phyloP scores from a whole-genome alignment of 2,329 filamentous ascomycete species.

The Calonectria henricotiae region DNA sequence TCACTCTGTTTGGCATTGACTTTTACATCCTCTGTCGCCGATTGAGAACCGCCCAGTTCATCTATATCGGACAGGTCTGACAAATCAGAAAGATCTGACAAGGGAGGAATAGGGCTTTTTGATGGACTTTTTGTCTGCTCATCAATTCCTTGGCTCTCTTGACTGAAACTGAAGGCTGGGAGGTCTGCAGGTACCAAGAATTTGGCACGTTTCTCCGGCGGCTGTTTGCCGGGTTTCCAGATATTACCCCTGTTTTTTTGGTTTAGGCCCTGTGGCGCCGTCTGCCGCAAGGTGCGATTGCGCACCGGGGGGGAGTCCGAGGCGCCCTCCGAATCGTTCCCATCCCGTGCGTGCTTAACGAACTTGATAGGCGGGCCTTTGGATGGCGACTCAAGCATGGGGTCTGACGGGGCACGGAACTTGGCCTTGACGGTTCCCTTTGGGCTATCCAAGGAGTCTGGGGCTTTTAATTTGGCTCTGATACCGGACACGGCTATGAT shows the following conservation, averaged over 20 bases:
- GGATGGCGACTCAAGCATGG: slow-evolving; percentile 38
- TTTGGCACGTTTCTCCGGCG: slow-evolving; percentile 29
- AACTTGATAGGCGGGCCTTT: slow-evolving; percentile 30
- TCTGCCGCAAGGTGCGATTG: slow-evolving; percentile 8
- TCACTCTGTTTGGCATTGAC: slow-evolving; percentile 28
- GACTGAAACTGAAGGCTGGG: slow-evolving; percentile 28
- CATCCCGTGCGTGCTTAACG: slow-evolving; percentile 36
- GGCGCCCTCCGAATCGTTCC: slow-evolving; percentile 19
- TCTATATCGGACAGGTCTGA: slow-evolving; percentile 44
- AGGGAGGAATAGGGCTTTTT: slow-evolving; percentile 17
- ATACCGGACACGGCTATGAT: slow-evolving; percentile 36
- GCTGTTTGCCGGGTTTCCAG: slow-evolving; percentile 7
- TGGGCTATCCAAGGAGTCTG: slow-evolving; percentile 43
- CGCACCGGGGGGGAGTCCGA: slow-evolving; percentile 8
- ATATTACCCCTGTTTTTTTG: slow-evolving; percentile 18
- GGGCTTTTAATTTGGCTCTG: slow-evolving; percentile 36
- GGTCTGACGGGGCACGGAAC: slow-evolving; percentile 28
- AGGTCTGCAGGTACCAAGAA: slow-evolving; percentile 39
- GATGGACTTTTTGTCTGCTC: not conserved
- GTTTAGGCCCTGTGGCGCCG: slow-evolving; percentile 2
- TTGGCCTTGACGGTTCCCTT: slow-evolving; percentile 33
- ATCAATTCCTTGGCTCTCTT: slow-evolving; percentile 27
- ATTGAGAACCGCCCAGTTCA: slow-evolving; percentile 31
- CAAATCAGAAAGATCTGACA: slow-evolving; percentile 31
- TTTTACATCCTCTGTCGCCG: slow-evolving; percentile 26